These are phyloP conservation scores for Beauveria medogensis DNA, from an alignment of 2,329 filamentous ascomycete genomes.

Conservation along the genomic window DNA sequence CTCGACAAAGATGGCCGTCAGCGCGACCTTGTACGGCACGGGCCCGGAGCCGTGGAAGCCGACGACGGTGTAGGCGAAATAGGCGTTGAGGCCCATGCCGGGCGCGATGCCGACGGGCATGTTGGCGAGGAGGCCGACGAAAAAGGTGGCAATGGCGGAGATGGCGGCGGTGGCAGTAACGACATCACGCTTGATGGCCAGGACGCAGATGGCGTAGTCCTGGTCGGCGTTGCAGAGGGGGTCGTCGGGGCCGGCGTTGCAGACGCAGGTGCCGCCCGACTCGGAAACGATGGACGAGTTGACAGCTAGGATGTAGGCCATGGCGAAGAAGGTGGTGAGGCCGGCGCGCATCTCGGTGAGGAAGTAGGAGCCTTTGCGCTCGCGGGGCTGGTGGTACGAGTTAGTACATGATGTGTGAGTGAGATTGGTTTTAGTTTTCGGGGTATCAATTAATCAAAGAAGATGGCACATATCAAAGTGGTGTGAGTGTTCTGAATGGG, in stretches of 20 bases:
- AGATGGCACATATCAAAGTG: background rate
- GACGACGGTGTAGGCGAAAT: conserved; percentile 72
- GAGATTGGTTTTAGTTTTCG: background rate
- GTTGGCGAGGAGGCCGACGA: conserved; percentile 77
- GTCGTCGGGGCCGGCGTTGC: conserved; percentile 44
- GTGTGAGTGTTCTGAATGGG: background rate
- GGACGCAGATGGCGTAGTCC: conserved; percentile 56
- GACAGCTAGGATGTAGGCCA: conserved; percentile 47
- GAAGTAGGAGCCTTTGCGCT: conserved; percentile 69
- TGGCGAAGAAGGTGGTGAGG: conserved; percentile 68
- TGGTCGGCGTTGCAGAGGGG: conserved; percentile 44
- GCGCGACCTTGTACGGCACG: conserved; percentile 65
- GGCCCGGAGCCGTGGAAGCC: conserved; percentile 66
- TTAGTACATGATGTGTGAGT: background rate
- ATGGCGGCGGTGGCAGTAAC: conserved; percentile 83
- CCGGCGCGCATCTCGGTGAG: conserved; percentile 79
- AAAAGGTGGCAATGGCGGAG: conserved; percentile 69
- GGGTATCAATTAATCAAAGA: background rate
- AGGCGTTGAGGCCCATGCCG: conserved; percentile 65
- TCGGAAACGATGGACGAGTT: conserved; percentile 50
- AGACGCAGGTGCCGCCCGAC: conserved; percentile 69
- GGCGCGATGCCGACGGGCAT: conserved; percentile 40
- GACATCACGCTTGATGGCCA: conserved; percentile 64
- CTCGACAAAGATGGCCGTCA: conserved; percentile 84
- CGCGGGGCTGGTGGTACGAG: conserved; percentile 42